Base-by-base conservation (phyloP, 805 yeast genomes). In the Candida andamanensis region DNA sequence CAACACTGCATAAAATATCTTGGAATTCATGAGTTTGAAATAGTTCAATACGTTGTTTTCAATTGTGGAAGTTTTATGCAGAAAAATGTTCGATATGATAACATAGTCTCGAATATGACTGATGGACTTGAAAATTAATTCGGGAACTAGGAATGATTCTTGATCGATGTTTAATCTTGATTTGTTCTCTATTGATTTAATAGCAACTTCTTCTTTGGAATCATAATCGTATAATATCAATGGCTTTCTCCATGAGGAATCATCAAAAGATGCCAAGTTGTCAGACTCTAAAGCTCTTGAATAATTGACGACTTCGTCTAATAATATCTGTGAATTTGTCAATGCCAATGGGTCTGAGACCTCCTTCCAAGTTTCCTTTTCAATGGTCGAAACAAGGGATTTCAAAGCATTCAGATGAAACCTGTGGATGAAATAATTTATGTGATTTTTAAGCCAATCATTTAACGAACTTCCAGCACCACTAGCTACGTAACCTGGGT, bases 301-400 rank as follows among this genome's bases (percentile, higher is more conserved):
- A 29, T 52, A 57, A 3, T 45, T 50, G 2, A 47, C 17, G 3
- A 62, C 29, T 30, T 54, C 50, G 29, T 61, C 42, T 9, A 59
- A 18, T 1, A 43, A 15, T 1, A 4, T 17, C 40, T 66, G 72
- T 10, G 47, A 32, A 3, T 32, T 39, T 5, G 23, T 16, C 16
- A 77, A 52, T 1, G 51, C 49, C 1, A 58, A 49, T 0, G 74
- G 50, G 7, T 78, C 72, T n/a, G 74, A 72, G 13, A 71, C 74
- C 32, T 89, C 95, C 37, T 74, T 76, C 97, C 97, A 90, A 15
- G 61, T 61, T 42, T 89, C 97, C 28, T 63, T 60, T 30, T 83
- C 89, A 35, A 84, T 62, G 12, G 65, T 59, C 4, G 49, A 49
- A 5, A 71, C 60, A 17, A 85, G 55, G 4, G 54, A 51, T 34